phyloP scores from a whole-genome alignment of 768 basidiomycete species.

The Macrolepiota fuliginosa region DNA sequence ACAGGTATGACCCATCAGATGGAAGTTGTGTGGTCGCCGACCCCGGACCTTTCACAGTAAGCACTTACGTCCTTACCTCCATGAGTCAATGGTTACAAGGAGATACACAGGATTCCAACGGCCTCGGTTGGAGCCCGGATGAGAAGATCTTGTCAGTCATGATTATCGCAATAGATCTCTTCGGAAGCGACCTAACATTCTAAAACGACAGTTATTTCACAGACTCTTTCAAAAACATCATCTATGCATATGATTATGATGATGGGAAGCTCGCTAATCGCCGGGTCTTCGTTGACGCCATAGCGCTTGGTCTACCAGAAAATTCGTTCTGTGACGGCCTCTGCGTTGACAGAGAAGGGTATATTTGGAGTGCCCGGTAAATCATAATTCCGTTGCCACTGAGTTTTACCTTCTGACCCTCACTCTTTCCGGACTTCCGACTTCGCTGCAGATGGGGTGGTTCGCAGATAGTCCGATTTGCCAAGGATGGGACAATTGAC shows the following conservation, averaged over 20 bases:
- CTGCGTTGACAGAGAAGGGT: conserved; percentile 61
- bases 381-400: background rate
- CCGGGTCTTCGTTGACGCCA: conserved; percentile 55
- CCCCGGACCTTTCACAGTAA: conserved; percentile 63
- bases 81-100: conserved; percentile 5
- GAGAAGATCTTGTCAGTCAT: conserved; percentile 53
- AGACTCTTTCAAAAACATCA: conserved; percentile 62
- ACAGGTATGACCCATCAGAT: conserved; percentile 52
- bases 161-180: conserved; percentile 4
- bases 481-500: conserved; percentile 50
- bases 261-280: conserved; percentile 56
- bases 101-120: conserved; percentile 54
- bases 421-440: background rate
- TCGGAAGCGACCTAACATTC: conserved; percentile 1
- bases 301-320: conserved; percentile 47
- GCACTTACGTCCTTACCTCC: conserved; percentile 11
- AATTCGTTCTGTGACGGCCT: conserved; percentile 63
- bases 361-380: conserved; percentile 62
- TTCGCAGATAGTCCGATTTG: conserved; percentile 56
- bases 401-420: conserved; percentile 9
- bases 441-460: conserved; percentile 54
- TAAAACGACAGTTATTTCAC: conserved; percentile 59
- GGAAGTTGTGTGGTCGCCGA: conserved; percentile 51
- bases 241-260: conserved; percentile 66
- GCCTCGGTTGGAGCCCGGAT: conserved; percentile 62